phyloP scores from a whole-genome alignment of 495 filamentous ascomycete genomes.

The Chlorociboria aeruginascens region DNA sequence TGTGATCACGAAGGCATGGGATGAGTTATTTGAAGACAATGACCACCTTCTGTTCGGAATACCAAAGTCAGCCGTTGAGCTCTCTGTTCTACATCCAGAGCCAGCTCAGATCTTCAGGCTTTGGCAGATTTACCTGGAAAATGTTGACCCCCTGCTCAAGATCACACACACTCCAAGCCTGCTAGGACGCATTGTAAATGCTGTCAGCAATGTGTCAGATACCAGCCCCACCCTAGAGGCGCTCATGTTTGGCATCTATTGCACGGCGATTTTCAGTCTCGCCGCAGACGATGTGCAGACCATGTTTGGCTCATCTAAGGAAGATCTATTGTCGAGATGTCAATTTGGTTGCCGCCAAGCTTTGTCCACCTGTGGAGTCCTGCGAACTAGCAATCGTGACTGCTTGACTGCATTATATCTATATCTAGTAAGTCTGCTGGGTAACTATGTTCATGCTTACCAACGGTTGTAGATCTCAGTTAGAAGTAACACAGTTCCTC shows the following conservation, averaged over 20 bases:
- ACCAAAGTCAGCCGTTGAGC: slow-evolving; percentile 4
- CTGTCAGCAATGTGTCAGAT: slow-evolving; percentile 19
- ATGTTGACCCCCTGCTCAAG: slow-evolving; percentile 58
- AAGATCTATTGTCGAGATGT: slow-evolving; percentile 31
- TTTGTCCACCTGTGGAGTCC: slow-evolving; percentile 33
- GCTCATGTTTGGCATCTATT: slow-evolving; percentile 41
- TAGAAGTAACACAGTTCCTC: slow-evolving; percentile 32
- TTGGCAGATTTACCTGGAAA: slow-evolving; percentile 58
- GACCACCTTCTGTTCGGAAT: slow-evolving; percentile 21
- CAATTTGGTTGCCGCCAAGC: slow-evolving; percentile 31
- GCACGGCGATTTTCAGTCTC: slow-evolving; percentile 33
- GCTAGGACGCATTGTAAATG: slow-evolving; percentile 35
- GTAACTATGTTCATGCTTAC: slow-evolving; percentile 4
- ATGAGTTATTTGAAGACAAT: slow-evolving; percentile 7
- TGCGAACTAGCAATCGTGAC: slow-evolving; percentile 39
- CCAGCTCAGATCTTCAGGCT: slow-evolving; percentile 59
- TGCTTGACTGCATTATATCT: slow-evolving; percentile 49
- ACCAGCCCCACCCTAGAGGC: slow-evolving; percentile 37
- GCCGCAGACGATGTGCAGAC: slow-evolving; percentile 34
- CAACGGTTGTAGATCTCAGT: slow-evolving; percentile 37
- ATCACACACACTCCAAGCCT: slow-evolving; percentile 54
- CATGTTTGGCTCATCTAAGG: slow-evolving; percentile 31
- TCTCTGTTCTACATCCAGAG: slow-evolving; percentile 42
- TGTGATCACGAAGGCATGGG: slow-evolving; percentile 1
- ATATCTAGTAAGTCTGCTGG: slow-evolving; percentile 37